These are phyloP conservation scores for Fusarium begoniae DNA, from an alignment of 2,329 filamentous ascomycete species.

Conservation along the genomic window DNA sequence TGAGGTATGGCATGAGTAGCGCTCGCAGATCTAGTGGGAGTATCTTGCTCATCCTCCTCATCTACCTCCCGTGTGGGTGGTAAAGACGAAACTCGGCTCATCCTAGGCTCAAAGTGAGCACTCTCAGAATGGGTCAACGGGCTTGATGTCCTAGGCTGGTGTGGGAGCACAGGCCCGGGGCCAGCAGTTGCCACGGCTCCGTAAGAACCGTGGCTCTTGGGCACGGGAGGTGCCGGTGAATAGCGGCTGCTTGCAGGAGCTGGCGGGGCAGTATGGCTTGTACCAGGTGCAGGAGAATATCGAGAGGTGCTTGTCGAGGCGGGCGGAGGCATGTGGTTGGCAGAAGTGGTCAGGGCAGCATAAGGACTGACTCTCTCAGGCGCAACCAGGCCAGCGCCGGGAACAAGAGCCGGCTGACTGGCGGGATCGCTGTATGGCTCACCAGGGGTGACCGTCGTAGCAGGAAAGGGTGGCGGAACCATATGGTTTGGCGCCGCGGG, in stretches of 20 bases:
- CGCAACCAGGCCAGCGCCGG: constrained; percentile 57
- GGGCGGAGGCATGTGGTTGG: constrained; percentile 44
- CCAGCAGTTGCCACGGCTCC: constrained; percentile 47
- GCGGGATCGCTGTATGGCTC: constrained; percentile 16
- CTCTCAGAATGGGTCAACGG: constrained; percentile 72
- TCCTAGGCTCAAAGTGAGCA: constrained; percentile 63
- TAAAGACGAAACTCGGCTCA: constrained; percentile 65
- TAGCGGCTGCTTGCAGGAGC: constrained; percentile 61
- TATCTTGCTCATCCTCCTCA: constrained; percentile 59
- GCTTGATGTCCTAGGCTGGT: constrained; percentile 72
- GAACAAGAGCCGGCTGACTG: constrained; percentile 14
- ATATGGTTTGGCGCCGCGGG: constrained; percentile 34
- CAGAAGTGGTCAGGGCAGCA: constrained; percentile 54
- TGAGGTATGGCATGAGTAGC: constrained; percentile 39
- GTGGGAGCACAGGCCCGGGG: constrained; percentile 60
- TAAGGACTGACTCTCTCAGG: constrained; percentile 65
- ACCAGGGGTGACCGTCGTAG: constrained; percentile 8
- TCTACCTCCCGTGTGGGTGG: constrained; percentile 71
- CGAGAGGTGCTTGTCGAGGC: constrained; percentile 52
- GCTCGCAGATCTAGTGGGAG: constrained; percentile 40
- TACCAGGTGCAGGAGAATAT: constrained; percentile 68
- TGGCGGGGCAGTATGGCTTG: constrained; percentile 46
- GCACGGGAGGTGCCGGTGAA: constrained; percentile 55
- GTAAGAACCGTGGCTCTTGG: constrained; percentile 56
- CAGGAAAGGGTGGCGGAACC: constrained; percentile 27